Base-by-base conservation (phyloP, 257 asterid genomes). In the Lycium ferocissimum region DNA sequence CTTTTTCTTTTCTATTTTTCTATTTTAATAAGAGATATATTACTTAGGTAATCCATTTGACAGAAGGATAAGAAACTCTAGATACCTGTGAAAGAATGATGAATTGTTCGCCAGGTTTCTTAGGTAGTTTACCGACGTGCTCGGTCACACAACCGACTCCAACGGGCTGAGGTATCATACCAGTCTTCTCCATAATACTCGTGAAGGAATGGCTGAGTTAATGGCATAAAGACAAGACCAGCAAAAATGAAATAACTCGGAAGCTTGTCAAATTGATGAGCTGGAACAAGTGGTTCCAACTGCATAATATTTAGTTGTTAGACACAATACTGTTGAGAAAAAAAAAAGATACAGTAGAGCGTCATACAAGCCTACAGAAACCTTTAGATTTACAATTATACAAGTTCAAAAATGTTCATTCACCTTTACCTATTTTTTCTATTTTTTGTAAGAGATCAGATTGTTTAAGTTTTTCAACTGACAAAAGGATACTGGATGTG, bases 161-260 rank as follows among this genome's bases (percentile, higher is more conserved):
- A 91, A 78, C 99, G 98, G 45, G 99, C 98, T 51, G 98, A 96
- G 72, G 97, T 69, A 83, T 95, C 95, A 87, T 96, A 96, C 99
- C 99, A 96, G 6, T 40, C 6, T 86, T 96, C 99, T 84, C 95
- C 99, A 72, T 98, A 98, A 82, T 96, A 96, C 90, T 96, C 99
- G 2, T 95, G 98, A 88, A 96, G 98, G 88, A 89, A 95, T 20
- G 99, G 98, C 83, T 95, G 99, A 33, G 99, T 93, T 87, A 95
- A 85, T 56, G 99, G 99, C 82, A 94, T 70, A 80, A 95, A 95
- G 79, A 95, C 93, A 40, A 95, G 92, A 81, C 99, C 99, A 65
- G 99, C 99, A 86, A 94, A 95, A 86, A 95, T 95, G 91, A 90
- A 93, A 90, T 94, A 95, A 87, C 98, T 93, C n/a, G 99, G 99